Conservation (phyloP, 148 eudicot species). For the Arbutus unedo region DNA sequence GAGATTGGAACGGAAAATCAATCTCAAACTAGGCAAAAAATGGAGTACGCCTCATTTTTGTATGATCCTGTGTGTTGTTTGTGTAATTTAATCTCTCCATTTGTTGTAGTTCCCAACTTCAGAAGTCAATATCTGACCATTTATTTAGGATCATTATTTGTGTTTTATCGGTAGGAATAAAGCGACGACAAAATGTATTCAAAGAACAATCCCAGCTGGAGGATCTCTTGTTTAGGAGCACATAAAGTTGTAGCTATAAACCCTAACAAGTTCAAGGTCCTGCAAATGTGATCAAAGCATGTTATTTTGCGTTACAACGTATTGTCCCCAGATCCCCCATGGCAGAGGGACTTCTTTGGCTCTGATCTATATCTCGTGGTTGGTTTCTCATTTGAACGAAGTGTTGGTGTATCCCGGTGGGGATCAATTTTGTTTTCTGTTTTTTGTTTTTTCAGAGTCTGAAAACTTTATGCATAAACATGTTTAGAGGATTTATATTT, state of each 20-base stretch:
- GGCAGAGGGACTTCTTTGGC: too few relatives aligned
- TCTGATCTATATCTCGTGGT: too few relatives aligned
- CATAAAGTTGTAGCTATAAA: not conserved
- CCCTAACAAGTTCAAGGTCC: not conserved
- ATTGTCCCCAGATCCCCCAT: too few relatives aligned
- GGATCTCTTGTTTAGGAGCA: not conserved
- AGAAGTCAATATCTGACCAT: slow-evolving; percentile 15
- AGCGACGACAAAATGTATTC: slow-evolving; percentile 15
- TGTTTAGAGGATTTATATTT: too few relatives aligned
- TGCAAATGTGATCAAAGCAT: not conserved
- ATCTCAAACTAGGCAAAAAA: not conserved
- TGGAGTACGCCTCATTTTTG: not conserved
- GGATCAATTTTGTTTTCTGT: too few relatives aligned
- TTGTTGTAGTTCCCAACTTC: slow-evolving; percentile 18
- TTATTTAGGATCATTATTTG: slow-evolving; percentile 28
- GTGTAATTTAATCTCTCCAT: slow-evolving; percentile 11
- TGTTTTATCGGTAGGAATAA: slow-evolving; percentile 22
- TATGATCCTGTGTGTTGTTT: not conserved
- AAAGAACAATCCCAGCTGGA: not conserved
- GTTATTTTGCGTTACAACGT: not conserved
- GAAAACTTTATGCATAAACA: too few relatives aligned
- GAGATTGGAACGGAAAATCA: not conserved
- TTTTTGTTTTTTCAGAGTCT: too few relatives aligned
- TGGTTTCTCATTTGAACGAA: too few relatives aligned
- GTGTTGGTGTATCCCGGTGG: too few relatives aligned